phyloP scores from a whole-genome alignment of 805 yeast species.

The Candida tibetensis region DNA sequence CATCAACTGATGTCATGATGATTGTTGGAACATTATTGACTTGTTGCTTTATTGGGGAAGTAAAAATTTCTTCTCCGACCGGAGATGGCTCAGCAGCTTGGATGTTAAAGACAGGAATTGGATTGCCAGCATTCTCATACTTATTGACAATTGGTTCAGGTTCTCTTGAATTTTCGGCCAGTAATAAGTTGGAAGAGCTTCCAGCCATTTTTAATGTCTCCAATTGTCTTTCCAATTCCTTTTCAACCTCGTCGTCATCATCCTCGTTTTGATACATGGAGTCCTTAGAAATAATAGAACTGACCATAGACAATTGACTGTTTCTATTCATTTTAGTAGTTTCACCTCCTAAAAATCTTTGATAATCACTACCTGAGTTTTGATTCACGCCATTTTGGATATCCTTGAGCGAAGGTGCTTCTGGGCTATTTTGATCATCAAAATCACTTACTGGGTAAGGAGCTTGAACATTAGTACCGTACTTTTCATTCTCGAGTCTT shows the following conservation, averaged over 20 bases:
- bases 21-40: neutral
- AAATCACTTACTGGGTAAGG: slow-evolving; percentile 5
- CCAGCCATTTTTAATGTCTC: slow-evolving; percentile 27
- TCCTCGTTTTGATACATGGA: slow-evolving; percentile 19
- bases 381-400: slow-evolving; percentile 9
- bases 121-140: neutral
- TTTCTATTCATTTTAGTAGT: slow-evolving; percentile 14
- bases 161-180: neutral
- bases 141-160: neutral
- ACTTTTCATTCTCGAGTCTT: slow-evolving; percentile 1
- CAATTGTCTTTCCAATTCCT: slow-evolving; percentile 39
- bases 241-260: slow-evolving; percentile 35
- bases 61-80: neutral
- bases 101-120: slow-evolving; percentile 8
- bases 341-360: slow-evolving; percentile 19
- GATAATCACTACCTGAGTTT: slow-evolving; percentile 24
- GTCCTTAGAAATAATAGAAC: slow-evolving; percentile 40
- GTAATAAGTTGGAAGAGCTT: slow-evolving; percentile 1
- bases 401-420: neutral
- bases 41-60: neutral
- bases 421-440: slow-evolving; percentile 8
- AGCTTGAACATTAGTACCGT: neutral
- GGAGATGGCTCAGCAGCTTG: slow-evolving; percentile 5
- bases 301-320: slow-evolving; percentile 40
- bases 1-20: slow-evolving; percentile 1